Conservation (phyloP, 306 rosid species). For the Vigna mungo region DNA sequence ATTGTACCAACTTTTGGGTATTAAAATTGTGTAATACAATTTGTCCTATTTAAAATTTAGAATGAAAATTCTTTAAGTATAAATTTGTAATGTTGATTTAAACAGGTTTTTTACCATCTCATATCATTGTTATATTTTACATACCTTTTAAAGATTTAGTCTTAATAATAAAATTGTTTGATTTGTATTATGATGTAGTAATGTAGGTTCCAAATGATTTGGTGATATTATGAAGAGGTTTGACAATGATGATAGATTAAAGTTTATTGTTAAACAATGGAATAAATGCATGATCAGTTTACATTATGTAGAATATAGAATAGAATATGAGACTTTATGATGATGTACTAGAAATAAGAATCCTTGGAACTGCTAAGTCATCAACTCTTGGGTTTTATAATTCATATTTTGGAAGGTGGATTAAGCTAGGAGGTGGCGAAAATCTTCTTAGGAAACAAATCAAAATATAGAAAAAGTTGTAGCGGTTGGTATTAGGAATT, state of each 20-base stretch:
- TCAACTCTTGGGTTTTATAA: not conserved
- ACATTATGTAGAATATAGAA: not conserved
- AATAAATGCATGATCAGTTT: not conserved
- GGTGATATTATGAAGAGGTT: conserved; percentile 12
- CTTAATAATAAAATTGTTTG: not conserved
- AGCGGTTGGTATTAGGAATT: not conserved
- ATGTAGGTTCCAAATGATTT: not conserved
- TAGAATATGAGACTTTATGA: not conserved
- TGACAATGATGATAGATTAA: not conserved
- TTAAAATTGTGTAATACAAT: not conserved
- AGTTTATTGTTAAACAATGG: not conserved
- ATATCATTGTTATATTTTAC: not conserved
- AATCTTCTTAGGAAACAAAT: conserved; percentile 2
- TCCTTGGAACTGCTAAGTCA: not conserved
- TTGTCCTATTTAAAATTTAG: not conserved
- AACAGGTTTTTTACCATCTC: not conserved
- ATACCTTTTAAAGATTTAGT: not conserved
- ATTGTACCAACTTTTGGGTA: not conserved
- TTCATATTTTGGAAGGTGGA: not conserved
- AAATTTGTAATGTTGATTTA: not conserved
- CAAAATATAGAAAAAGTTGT: not conserved
- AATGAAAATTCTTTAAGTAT: not conserved
- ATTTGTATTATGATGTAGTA: conserved; percentile 1
- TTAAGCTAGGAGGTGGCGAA: not conserved
- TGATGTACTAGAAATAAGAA: not conserved